phyloP scores from a whole-genome alignment of 1,139 yeast species.

The Blastobotrys apis region DNA sequence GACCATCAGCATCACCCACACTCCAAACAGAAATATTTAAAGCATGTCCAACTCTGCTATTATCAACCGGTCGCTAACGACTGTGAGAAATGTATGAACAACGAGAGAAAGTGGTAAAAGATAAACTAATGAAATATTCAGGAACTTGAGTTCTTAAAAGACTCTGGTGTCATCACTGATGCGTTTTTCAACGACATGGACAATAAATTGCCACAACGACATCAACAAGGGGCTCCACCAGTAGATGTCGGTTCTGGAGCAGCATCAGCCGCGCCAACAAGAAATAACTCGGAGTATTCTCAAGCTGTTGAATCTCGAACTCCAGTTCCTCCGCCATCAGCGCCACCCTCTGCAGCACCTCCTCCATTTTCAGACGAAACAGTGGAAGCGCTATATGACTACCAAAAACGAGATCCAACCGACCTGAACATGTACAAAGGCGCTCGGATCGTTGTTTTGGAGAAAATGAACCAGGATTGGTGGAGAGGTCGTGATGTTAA shows the following conservation, averaged over 20 bases:
- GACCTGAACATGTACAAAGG: conserved; percentile 66
- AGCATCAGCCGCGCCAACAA: conserved; percentile 1
- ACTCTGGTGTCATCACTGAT: conserved; percentile 68
- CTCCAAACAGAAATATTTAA: too few species aligned
- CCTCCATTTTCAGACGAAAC: conserved; percentile 34
- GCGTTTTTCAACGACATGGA: conserved; percentile 51
- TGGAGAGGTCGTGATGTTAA: conserved; percentile 66
- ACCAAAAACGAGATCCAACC: conserved; percentile 61
- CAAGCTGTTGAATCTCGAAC: conserved; percentile 5
- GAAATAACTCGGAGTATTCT: conserved; percentile 9
- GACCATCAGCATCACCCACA: too few species aligned
- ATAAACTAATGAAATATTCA: conserved; percentile 17
- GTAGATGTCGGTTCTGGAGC: conserved; percentile 28
- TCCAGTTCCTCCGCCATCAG: conserved; percentile 21
- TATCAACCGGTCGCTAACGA: conserved; percentile 73
- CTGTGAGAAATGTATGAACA: conserved; percentile 62
- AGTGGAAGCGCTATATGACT: conserved; percentile 70
- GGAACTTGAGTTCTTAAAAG: conserved; percentile 75
- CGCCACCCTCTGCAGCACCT: conserved; percentile 25
- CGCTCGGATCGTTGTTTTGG: conserved; percentile 63
- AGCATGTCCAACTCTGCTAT: conserved; percentile 44
- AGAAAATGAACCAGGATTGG: conserved; percentile 83
- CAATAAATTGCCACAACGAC: conserved; percentile 55
- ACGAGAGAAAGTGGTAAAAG: conserved; percentile 10
- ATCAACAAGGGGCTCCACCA: conserved; percentile 52